These are phyloP conservation scores for Penicillium longicatenatum DNA, from an alignment of 495 filamentous ascomycete species.

Conservation along the genomic window DNA sequence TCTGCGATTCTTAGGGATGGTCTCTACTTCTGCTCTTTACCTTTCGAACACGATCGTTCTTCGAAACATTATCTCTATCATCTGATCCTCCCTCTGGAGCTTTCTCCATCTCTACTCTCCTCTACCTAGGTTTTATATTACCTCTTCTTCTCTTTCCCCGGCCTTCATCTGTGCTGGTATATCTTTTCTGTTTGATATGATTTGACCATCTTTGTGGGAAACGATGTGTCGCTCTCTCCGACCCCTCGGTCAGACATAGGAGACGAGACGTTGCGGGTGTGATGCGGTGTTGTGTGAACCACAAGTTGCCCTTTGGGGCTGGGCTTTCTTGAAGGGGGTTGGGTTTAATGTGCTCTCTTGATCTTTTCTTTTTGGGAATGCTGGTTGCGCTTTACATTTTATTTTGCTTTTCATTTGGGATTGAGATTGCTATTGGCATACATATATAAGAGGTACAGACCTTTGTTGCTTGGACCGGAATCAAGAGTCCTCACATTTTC, in stretches of 20 bases:
- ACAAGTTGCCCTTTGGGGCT: conserved; percentile 3
- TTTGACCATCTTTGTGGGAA: background rate
- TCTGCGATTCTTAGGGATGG: conserved; percentile 29
- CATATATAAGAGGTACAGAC: conserved; percentile 7
- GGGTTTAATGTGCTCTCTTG: conserved; percentile 6
- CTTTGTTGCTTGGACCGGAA: conserved; percentile 8
- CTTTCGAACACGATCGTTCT: background rate
- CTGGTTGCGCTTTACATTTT: background rate
- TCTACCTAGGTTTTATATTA: background rate
- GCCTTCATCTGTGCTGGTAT: background rate
- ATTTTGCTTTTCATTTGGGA: conserved; percentile 3
- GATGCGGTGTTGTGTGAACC: conserved; percentile 5
- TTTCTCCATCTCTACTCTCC: background rate
- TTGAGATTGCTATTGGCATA: background rate
- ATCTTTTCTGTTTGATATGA: conserved; percentile 2
- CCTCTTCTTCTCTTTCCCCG: background rate
- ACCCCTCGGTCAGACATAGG: background rate
- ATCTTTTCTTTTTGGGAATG: background rate
- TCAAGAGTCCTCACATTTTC: conserved; percentile 5
- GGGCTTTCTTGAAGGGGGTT: conserved; percentile 9
- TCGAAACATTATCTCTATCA: conserved; percentile 1
- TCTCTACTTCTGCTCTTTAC: conserved; percentile 9
- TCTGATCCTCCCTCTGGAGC: background rate
- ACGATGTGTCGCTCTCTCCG: background rate
- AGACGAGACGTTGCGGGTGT: conserved; percentile 1